Base-by-base conservation (phyloP, 2,329 filamentous ascomycete species). In the Epichloe sp. region DNA sequence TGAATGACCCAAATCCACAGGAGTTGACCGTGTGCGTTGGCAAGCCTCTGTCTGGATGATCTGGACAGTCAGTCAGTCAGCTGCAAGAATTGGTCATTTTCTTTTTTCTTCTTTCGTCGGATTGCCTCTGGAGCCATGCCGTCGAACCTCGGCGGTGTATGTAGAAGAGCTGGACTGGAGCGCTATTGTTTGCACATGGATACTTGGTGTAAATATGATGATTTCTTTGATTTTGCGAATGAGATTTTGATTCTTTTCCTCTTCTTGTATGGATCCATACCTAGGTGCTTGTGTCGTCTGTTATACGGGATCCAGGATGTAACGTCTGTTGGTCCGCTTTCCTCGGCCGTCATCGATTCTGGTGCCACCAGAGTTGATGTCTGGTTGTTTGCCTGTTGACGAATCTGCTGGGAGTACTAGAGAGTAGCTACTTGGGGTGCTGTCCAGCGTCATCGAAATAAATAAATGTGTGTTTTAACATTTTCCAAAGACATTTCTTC, bases 21-120 rank as follows among this genome's bases (percentile, higher is more conserved):
- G 58, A 78, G 53, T 68, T 83, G 57, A 79, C 74, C 1, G 71
- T 84, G 47, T 72, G 71, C 2, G 68, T 84, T 36, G 80, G 80
- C 12, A 77, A 54, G 44, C 60, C 60, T 14, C 47, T 63, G 37
- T 56, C 36, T 52, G 37, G 35, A 35, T 54, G 43, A 51, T 8
- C 5, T 35, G 17, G 14, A 15, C 2, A 23, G 23, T 7, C 14
- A 10, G 26, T 31, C 26, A 10, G 26, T 31, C 26, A 31, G 3
- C 8, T 31, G 26, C 26, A 31, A 31, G 8, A 2, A 11, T 4
- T 38, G 45, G 19, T 11, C 11, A 23, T 15, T 4, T 36, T 21
- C n/a, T 34, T 44, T 17, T 17, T 44, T 31, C 31, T 17, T 44
- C 31, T 14, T 12, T 12, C 11, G 26, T 31, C 26, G 26, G 8